Conservation (phyloP, 345 rosid species). For the Gossypium arboreum region DNA sequence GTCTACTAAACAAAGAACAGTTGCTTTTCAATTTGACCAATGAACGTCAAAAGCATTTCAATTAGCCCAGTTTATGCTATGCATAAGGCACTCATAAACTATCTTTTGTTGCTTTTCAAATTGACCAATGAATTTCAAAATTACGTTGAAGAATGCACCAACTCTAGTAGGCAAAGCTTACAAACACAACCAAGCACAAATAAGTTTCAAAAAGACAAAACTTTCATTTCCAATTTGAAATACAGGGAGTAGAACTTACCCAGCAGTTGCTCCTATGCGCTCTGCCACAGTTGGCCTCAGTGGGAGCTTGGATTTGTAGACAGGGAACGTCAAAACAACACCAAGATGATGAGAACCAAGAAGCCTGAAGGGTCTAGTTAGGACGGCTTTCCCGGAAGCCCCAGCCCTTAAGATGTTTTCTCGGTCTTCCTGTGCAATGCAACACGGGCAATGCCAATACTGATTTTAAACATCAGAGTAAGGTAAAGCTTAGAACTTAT, state of each 20-base stretch:
- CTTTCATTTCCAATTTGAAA: background rate
- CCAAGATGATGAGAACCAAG: slow-evolving; percentile 94
- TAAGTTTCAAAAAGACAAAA: no score
- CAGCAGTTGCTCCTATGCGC: slow-evolving; percentile 82
- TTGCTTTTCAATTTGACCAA: no score
- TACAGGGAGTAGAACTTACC: slow-evolving; percentile 41
- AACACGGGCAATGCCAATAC: slow-evolving; percentile 10
- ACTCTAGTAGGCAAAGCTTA: background rate
- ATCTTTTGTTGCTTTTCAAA: background rate
- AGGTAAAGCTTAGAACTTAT: slow-evolving; percentile 3
- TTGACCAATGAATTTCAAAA: background rate
- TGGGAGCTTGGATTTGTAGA: slow-evolving; percentile 80
- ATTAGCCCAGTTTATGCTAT: no score
- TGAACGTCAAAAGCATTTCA: no score
- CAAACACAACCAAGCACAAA: background rate
- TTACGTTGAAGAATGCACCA: background rate
- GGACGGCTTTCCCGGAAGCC: slow-evolving; percentile 90
- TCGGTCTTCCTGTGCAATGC: slow-evolving; percentile 67
- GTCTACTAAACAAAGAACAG: no score
- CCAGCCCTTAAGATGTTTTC: slow-evolving; percentile 87
- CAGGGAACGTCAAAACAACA: slow-evolving; percentile 94
- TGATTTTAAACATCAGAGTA: background rate
- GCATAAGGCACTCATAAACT: background rate
- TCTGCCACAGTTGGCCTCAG: slow-evolving; percentile 52
- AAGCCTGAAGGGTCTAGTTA: slow-evolving; percentile 85